Base-by-base conservation (phyloP, 371 early-diverging fungal genomes). In the Parasitella parasitica region DNA sequence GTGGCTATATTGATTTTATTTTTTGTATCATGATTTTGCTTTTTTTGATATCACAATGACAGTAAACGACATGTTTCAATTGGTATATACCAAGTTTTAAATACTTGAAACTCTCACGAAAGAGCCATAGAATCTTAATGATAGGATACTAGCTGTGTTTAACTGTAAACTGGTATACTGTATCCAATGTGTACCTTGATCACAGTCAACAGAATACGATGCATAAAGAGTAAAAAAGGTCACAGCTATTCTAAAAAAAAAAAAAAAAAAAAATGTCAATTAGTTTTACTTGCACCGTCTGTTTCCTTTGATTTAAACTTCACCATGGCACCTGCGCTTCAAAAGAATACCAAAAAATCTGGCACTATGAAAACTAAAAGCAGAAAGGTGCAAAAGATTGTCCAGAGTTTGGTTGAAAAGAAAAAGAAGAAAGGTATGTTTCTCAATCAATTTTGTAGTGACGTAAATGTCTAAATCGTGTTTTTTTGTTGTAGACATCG, bases 301-400 rank as follows among this genome's bases (percentile, higher is more conserved):
- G 24, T 24, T 20, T 12, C 22, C 24, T 22, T 20, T 9, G 46
- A 20, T 46, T n/a, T n/a, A n/a, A 46, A 16, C 12, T 46, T 13
- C 28, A 50, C 28, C 2, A 57, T 57, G 57, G 41, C 57, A 13
- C 57, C 57, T 56, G 56, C 56, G 43, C 39, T 57, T 28, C 57
- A 57, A 43, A 57, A 57, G 57, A 57, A 43, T 30, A 43, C 43
- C 2, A 57, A 57, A 43, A 57, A 57, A 30, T 32, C 43, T 15
- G 28, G 28, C 16, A 57, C 30, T 32, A 13, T 43, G 27, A n/a
- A 27, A 32, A 57, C 57, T 57, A 15, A 28, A 43, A 32, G 15
- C 20, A 57, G 43, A 57, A 57, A 57, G 57, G 43, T 57, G 28
- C 28, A 41, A 9, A 57, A 57, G 18, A 22, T 57, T 57, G 57